These are phyloP conservation scores for Cinnamomum micranthum DNA, from an alignment of 164 flowering plant genomes.

Conservation along the genomic window DNA sequence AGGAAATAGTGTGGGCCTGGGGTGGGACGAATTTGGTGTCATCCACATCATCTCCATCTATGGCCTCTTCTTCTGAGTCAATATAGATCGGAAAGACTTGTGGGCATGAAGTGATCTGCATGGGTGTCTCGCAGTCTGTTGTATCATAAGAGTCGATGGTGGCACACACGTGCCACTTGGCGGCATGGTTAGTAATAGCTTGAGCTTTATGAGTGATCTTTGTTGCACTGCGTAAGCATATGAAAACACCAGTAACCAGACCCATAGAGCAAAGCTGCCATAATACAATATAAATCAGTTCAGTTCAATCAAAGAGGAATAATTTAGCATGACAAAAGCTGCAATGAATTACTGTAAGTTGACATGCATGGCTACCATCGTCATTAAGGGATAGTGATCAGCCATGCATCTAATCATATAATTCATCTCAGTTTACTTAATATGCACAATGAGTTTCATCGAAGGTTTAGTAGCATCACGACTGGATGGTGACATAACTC, in stretches of 20 bases:
- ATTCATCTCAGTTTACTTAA: too few species aligned
- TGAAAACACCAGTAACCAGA: slow-evolving; percentile 56
- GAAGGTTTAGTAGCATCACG: background rate
- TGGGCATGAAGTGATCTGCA: background rate
- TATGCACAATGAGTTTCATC: background rate
- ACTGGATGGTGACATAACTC: background rate
- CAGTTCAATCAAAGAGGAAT: background rate
- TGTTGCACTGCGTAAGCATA: slow-evolving; percentile 74
- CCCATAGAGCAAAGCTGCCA: slow-evolving; percentile 79
- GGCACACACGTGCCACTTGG: slow-evolving; percentile 90
- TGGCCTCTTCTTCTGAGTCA: slow-evolving; percentile 36
- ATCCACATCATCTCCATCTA: slow-evolving; percentile 52
- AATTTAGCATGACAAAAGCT: background rate
- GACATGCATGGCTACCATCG: background rate
- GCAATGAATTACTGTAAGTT: background rate
- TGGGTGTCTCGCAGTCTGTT: background rate
- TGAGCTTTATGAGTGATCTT: slow-evolving; percentile 94
- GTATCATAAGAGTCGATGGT: slow-evolving; percentile 63
- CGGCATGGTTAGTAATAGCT: slow-evolving; percentile 61
- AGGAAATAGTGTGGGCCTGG: slow-evolving; percentile 58
- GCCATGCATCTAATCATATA: too few species aligned
- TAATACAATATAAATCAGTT: background rate
- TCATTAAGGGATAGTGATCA: background rate
- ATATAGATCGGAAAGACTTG: background rate
- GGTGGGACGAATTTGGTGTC: slow-evolving; percentile 43